phyloP scores from a whole-genome alignment of 306 rosid genomes.

The Hippophae rhamnoides region DNA sequence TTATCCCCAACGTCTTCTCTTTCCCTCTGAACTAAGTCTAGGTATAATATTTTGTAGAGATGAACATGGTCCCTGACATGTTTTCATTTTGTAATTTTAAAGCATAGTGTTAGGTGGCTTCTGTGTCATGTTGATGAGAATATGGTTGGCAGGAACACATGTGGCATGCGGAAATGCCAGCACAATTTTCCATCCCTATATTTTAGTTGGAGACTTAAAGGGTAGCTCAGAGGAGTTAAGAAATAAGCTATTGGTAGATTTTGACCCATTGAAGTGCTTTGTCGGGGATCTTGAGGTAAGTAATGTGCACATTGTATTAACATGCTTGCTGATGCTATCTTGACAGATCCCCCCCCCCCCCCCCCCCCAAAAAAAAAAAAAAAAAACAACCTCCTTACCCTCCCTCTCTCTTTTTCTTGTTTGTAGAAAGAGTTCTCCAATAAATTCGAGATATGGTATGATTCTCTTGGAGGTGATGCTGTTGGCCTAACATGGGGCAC shows the following conservation, averaged over 20 bases:
- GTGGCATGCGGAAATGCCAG: slow-evolving; percentile 59
- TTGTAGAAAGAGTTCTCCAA: slow-evolving; percentile 53
- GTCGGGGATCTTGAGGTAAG: slow-evolving; percentile 74
- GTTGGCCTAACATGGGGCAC: slow-evolving; percentile 80
- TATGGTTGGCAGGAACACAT: slow-evolving; percentile 42
- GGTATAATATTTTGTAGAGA: slow-evolving; percentile 35
- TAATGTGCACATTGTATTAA: not conserved
- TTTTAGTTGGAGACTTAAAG: slow-evolving; percentile 56
- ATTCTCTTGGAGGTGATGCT: slow-evolving; percentile 88
- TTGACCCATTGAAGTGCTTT: slow-evolving; percentile 69
- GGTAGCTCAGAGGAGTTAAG: slow-evolving; percentile 47
- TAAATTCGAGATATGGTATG: slow-evolving; percentile 74
- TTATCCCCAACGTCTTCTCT: slow-evolving; percentile 83
- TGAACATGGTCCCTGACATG: slow-evolving; percentile 1
- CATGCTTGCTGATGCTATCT: slow-evolving; percentile 5
- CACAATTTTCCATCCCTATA: slow-evolving; percentile 59
- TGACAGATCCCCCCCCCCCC: too few relatives aligned
- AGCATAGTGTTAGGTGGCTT: too few relatives aligned
- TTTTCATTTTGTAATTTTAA: too few relatives aligned
- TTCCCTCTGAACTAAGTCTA: slow-evolving; percentile 57
- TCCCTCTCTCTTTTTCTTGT: slow-evolving; percentile 10
- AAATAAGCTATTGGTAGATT: slow-evolving; percentile 64
- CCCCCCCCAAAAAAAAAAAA: too few relatives aligned
- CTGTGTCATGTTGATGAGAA: not conserved
- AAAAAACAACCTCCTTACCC: not conserved